Percentiles rank a stretch among this genome's conserved stretches.
phyloP scores from a whole-genome alignment of 1,284 basidiomycete species.

The Papiliotrema laurentii region DNA sequence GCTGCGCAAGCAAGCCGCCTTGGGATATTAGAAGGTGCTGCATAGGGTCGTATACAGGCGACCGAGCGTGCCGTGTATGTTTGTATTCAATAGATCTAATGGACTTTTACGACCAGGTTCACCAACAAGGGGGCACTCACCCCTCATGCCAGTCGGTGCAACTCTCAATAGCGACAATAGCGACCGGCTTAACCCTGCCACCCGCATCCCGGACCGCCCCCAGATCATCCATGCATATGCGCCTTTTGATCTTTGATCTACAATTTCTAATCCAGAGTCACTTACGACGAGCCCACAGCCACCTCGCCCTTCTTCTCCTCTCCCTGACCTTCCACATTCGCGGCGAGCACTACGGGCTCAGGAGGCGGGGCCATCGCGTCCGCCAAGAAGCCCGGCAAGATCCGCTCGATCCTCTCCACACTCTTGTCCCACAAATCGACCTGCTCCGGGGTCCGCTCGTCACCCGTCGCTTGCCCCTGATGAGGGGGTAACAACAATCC shows the following conservation, averaged over 20 bases:
- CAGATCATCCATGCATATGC: no score
- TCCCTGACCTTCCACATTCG: no score
- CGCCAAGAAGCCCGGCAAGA: slow-evolving; percentile 79
- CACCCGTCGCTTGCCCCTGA: slow-evolving; percentile 27
- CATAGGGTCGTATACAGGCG: no score
- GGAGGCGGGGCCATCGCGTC: slow-evolving; percentile 47
- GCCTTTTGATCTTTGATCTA: no score
- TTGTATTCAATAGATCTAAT: background rate
- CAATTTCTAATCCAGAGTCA: background rate
- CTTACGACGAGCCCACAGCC: background rate
- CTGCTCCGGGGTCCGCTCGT: slow-evolving; percentile 62
- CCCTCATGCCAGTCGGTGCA: no score
- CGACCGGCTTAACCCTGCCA: no score
- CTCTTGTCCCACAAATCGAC: slow-evolving; percentile 76
- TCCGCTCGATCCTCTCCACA: slow-evolving; percentile 75
- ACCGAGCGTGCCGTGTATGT: background rate
- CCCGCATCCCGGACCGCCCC: no score
- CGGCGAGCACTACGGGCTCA: no score
- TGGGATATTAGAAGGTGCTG: slow-evolving; percentile 6
- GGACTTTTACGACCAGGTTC: no score
- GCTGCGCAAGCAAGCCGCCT: slow-evolving; percentile 4
- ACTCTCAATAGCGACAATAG: no score
- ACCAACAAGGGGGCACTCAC: no score
- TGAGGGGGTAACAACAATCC: slow-evolving; percentile 73
- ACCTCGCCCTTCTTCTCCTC: background rate